phyloP scores from a whole-genome alignment of 129 eudicot species.

The Centrapalus pauciflorus region DNA sequence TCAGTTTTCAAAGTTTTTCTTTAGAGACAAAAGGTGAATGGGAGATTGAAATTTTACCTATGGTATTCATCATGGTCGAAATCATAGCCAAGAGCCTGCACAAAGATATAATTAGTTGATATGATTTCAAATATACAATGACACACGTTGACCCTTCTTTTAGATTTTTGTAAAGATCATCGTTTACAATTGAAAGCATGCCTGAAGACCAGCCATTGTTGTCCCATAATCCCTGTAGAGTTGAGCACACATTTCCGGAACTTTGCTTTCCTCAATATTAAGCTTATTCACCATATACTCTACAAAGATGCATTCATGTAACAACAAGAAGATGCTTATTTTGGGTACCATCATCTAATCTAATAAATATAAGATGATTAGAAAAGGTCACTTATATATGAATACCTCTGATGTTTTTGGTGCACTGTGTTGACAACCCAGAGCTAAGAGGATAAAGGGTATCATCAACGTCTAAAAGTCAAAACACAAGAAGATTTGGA shows the following conservation, averaged over 20 bases:
- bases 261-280: slow-evolving; percentile 61
- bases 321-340: not conserved
- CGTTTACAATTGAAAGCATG: not conserved
- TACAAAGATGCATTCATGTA: slow-evolving; percentile 10
- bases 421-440: slow-evolving; percentile 62
- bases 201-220: slow-evolving; percentile 50
- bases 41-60: slow-evolving; percentile 31
- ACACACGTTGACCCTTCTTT: not conserved
- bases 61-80: slow-evolving; percentile 86
- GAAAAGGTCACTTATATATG: not conserved
- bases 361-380: not conserved
- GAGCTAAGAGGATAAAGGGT: slow-evolving; percentile 85
- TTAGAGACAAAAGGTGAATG: not conserved
- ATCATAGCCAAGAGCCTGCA: slow-evolving; percentile 31
- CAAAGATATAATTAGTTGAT: not conserved
- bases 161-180: slow-evolving; percentile 1
- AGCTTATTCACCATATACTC: slow-evolving; percentile 77
- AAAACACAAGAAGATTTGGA: not conserved
- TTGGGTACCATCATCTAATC: not conserved
- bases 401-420: slow-evolving; percentile 80
- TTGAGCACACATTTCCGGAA: slow-evolving; percentile 50
- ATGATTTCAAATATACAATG: not conserved
- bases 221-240: slow-evolving; percentile 91
- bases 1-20: not conserved
- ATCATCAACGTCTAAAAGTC: slow-evolving; percentile 84